Evolutionary conservation across 2,329 filamentous ascomycete genomes (phyloP), one percentile per base, ranked within the genome.

Genomic region (Aspergillus transmontanensis): DNA sequence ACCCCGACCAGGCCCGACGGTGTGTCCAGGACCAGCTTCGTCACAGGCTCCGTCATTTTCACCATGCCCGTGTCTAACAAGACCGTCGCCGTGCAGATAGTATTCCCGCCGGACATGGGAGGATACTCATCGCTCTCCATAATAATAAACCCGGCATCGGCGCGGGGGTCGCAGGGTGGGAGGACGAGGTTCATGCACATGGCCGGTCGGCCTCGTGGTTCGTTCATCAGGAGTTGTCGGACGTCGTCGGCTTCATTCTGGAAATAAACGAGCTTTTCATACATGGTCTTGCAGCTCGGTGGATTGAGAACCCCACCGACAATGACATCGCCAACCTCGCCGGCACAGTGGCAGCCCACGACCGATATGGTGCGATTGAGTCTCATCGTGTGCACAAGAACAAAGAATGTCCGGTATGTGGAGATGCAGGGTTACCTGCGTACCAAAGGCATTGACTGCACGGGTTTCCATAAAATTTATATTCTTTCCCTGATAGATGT

Each of bases 61-160:
- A 83, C 59, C 74, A 83, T 82, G 0, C 81, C 81, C 0, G 80
- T 83, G 62, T 83, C 82, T 11, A 84, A 67, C 19, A 84, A 68
- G 0, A 82, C 81, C 0, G 82, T 83, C 0, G 77, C 68, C 0
- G 78, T 80, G 48, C 73, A 78, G 7, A 83, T 81, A 0, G 76
- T 78, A 59, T 84, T 83, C 1, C 76, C 74, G 0, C 82, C 81
- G 4, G 80, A 82, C 78, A 81, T 81, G 0, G 78, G 74, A 3
- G 74, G 75, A 71, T 80, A 83, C 53, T 83, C 78, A 10, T 82
- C 80, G 57, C 74, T 77, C 62, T 80, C 80, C 77, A 83, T 79
- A 36, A 75, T 82, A 14, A 83, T 63, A 57, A 84, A 79, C 0
- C 78, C 81, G 0, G 78, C 79, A 59, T 83, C 79, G 0, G 81